Percentiles rank a stretch among this genome's conserved stretches.
These are phyloP conservation scores for Marasmius fiardii DNA, from an alignment of 1,284 basidiomycete genomes.

Conservation along the genomic window DNA sequence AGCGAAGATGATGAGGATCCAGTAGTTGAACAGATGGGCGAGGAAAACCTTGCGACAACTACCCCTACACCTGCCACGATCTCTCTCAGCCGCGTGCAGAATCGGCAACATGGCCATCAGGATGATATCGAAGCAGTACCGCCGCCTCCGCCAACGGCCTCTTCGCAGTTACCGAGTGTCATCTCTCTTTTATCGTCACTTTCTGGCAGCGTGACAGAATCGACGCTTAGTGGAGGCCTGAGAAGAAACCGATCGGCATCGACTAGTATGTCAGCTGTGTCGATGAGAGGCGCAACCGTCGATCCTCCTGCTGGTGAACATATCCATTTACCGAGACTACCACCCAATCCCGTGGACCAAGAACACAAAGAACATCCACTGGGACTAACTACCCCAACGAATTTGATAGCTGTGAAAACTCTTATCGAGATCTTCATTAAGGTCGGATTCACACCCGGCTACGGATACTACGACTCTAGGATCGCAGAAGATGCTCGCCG, in stretches of 20 bases:
- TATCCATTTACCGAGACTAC: neutral
- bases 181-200: neutral
- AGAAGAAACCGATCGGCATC: neutral
- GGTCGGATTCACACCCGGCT: neutral
- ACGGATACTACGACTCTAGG: neutral
- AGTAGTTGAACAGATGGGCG: neutral
- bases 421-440: neutral
- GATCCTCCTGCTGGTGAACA: neutral
- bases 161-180: neutral
- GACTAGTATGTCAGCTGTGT: neutral
- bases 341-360: neutral
- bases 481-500: neutral
- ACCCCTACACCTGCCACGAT: neutral
- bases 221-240: neutral
- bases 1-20: neutral
- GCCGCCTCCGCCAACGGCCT: neutral
- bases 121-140: neutral
- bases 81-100: neutral
- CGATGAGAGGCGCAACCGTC: neutral
- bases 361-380: neutral
- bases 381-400: neutral
- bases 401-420: neutral
- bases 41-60: neutral
- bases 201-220: neutral
- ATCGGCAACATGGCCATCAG: neutral